A percentile compares a stretch with the other conserved stretches of the same genome.
Evolutionary conservation across 768 basidiomycete species (phyloP).

Genomic region (Candolleomyces eurysporus): DNA sequence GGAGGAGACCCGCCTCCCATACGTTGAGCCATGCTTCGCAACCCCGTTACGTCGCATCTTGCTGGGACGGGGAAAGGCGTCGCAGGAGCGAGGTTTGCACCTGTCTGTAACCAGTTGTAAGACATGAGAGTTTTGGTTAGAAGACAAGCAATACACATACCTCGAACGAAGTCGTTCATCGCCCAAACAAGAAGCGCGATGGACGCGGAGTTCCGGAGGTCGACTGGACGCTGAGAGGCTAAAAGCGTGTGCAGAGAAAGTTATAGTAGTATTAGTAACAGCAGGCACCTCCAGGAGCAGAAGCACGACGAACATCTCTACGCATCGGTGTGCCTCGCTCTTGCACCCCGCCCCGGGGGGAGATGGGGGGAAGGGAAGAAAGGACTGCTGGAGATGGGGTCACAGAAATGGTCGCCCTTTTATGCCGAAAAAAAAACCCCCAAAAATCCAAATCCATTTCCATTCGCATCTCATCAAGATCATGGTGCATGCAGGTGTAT

Average conservation of each 20-base stretch:
- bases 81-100: constrained; percentile 35
- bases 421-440: background rate
- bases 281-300: background rate
- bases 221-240: constrained; percentile 52
- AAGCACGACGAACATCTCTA: background rate
- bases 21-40: constrained; percentile 68
- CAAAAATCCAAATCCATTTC: too few relatives aligned
- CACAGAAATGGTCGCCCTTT: background rate
- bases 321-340: background rate
- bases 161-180: constrained; percentile 56
- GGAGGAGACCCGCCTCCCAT: constrained; percentile 44
- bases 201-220: constrained; percentile 60
- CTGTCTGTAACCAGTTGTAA: constrained; percentile 15
- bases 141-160: constrained; percentile 23
- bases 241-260: constrained; percentile 25
- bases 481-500: too few relatives aligned
- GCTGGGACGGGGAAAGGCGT: constrained; percentile 62
- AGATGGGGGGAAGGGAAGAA: background rate
- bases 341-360: background rate
- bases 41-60: constrained; percentile 75
- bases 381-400: too few relatives aligned
- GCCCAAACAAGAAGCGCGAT: constrained; percentile 74
- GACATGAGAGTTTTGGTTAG: constrained; percentile 2
- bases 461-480: too few relatives aligned
- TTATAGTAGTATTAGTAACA: background rate